Conservation (phyloP, 2,329 filamentous ascomycete genomes). For the Neopestalotiopsis clavispora region DNA sequence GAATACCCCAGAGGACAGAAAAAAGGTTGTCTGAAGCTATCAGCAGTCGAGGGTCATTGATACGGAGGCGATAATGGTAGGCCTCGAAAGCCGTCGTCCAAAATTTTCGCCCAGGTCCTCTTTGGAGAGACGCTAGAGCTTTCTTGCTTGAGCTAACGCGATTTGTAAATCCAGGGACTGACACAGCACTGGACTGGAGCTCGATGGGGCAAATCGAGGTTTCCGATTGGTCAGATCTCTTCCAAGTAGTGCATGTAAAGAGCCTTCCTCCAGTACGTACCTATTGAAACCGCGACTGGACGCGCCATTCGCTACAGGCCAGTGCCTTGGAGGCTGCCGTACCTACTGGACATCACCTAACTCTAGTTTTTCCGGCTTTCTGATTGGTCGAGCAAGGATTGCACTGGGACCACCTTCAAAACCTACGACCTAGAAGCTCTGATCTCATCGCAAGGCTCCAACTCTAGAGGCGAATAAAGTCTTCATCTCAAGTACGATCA, state of each 20-base stretch:
- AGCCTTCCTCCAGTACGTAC: too few relatives aligned
- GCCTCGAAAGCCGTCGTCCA: slow-evolving; percentile 17
- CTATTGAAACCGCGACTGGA: background rate
- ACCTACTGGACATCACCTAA: background rate
- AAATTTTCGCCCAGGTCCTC: slow-evolving; percentile 27
- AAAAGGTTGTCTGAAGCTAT: background rate
- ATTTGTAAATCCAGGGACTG: background rate
- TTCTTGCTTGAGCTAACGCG: slow-evolving; percentile 22
- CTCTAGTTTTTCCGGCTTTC: background rate
- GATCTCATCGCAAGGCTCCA: slow-evolving; percentile 19
- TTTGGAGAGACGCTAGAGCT: background rate
- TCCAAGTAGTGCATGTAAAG: too few relatives aligned
- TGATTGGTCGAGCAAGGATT: background rate
- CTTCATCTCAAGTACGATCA: background rate
- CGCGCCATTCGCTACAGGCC: too few relatives aligned
- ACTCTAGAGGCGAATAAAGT: too few relatives aligned
- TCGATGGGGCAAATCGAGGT: background rate
- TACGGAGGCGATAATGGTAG: slow-evolving; percentile 25
- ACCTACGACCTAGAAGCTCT: slow-evolving; percentile 1
- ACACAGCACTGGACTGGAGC: background rate
- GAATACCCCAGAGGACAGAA: background rate
- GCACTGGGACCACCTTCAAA: background rate
- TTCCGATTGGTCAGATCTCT: background rate
- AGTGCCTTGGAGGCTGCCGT: too few relatives aligned
- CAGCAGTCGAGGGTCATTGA: slow-evolving; percentile 9